Evolutionary conservation across 176 grass and related monocot species (phyloP).

Genomic region (Leersia perrieri): DNA sequence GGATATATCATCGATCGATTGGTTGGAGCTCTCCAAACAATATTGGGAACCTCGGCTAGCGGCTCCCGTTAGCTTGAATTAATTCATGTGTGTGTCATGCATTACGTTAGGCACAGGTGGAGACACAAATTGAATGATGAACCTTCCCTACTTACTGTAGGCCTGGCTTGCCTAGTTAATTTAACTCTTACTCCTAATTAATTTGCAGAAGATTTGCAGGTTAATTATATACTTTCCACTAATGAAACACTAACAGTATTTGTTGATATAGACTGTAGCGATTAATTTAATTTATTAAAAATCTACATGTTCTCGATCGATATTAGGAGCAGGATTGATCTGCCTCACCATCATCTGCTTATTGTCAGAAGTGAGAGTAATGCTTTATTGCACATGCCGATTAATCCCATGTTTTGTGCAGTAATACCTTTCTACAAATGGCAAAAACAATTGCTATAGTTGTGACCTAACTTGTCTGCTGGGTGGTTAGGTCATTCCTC

Average conservation of each 20-base stretch:
- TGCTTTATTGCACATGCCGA: background rate
- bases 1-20: too few species aligned
- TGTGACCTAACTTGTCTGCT: constrained; percentile 13
- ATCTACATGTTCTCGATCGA: too few species aligned
- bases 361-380: background rate
- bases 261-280: background rate
- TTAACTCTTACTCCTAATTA: background rate
- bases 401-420: constrained; percentile 1
- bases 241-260: background rate
- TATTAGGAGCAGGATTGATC: too few species aligned
- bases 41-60: too few species aligned
- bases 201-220: background rate
- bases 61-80: background rate
- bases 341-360: too few species aligned
- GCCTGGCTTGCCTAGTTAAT: background rate
- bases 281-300: background rate
- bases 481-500: background rate
- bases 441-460: too few species aligned
- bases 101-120: background rate
- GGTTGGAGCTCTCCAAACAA: background rate
- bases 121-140: background rate
- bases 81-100: background rate
- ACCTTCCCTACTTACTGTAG: background rate
- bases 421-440: background rate
- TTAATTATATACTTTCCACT: background rate